Evolutionary conservation across 2,329 filamentous ascomycete species (phyloP).

Genomic region (Colletotrichum cuscutae): DNA sequence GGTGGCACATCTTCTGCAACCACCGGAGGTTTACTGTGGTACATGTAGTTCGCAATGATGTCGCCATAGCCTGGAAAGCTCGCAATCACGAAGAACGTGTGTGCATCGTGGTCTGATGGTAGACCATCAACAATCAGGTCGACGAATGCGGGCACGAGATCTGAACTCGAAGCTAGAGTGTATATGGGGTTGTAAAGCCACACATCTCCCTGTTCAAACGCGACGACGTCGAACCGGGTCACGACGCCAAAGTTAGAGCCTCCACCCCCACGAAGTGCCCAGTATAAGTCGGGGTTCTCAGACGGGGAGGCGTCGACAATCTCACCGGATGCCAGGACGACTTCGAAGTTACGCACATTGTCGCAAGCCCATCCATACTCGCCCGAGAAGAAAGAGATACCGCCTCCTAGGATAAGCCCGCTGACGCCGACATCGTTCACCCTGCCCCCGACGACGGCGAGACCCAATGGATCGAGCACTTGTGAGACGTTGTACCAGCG

Average conservation of each 20-base stretch:
- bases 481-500: constrained; percentile 56
- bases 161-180: constrained; percentile 26
- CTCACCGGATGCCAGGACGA: constrained; percentile 58
- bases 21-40: constrained; percentile 32
- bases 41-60: constrained; percentile 33
- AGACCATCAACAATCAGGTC: constrained; percentile 34
- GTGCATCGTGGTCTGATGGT: constrained; percentile 35
- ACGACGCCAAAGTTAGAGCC: constrained; percentile 53
- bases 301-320: constrained; percentile 52
- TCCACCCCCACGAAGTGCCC: constrained; percentile 55
- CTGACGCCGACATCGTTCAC: constrained; percentile 53
- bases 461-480: constrained; percentile 49
- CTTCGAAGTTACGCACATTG: constrained; percentile 54
- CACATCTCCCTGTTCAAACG: constrained; percentile 42
- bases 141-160: constrained; percentile 32
- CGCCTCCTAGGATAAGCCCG: constrained; percentile 58
- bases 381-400: constrained; percentile 59
- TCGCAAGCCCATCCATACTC: constrained; percentile 58
- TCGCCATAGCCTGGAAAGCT: constrained; percentile 20
- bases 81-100: constrained; percentile 38
- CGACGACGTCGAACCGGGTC: constrained; percentile 43
- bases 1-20: constrained; percentile 25
- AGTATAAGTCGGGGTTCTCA: constrained; percentile 53
- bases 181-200: constrained; percentile 41
- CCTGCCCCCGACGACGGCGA: constrained; percentile 56